These are phyloP conservation scores for Penicillium oxalicum DNA, from an alignment of 2,329 filamentous ascomycete species.

Conservation along the genomic window DNA sequence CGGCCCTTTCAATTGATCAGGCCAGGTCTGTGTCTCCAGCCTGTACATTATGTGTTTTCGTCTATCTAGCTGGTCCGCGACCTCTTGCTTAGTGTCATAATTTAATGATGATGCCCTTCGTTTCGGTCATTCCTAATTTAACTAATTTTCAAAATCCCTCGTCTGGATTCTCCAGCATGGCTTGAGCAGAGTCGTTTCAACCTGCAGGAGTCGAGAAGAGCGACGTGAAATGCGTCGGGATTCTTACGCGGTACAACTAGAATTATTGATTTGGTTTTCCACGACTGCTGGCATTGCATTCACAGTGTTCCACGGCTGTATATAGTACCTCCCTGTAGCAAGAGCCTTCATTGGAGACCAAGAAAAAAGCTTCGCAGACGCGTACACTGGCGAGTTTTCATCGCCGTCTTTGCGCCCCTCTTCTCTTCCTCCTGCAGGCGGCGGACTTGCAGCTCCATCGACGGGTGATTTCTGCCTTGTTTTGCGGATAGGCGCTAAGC, in stretches of 20 bases:
- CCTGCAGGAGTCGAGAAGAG: no score
- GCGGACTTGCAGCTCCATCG: not conserved
- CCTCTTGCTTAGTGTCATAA: conserved; percentile 7
- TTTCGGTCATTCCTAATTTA: conserved; percentile 4
- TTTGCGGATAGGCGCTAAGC: not conserved
- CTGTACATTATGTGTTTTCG: conserved; percentile 19
- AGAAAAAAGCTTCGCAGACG: no score
- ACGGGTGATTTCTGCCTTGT: conserved; percentile 1
- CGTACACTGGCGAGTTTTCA: not conserved
- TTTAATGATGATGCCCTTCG: conserved; percentile 23
- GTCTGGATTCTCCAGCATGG: no score
- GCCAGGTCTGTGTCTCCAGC: conserved; percentile 9
- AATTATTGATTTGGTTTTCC: no score
- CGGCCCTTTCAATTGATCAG: not conserved
- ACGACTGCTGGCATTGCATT: no score
- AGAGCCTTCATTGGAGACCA: no score
- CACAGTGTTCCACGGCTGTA: no score
- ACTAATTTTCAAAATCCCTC: no score
- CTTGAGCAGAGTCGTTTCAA: no score
- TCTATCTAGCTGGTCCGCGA: conserved; percentile 9
- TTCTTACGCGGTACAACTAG: no score
- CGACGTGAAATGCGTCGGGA: no score
- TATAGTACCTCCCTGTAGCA: no score
- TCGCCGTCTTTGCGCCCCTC: not conserved
- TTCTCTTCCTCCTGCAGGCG: not conserved